Conservation (phyloP, 2,329 filamentous ascomycete genomes). For the Ophiocordyceps camponoti-saundersi region DNA sequence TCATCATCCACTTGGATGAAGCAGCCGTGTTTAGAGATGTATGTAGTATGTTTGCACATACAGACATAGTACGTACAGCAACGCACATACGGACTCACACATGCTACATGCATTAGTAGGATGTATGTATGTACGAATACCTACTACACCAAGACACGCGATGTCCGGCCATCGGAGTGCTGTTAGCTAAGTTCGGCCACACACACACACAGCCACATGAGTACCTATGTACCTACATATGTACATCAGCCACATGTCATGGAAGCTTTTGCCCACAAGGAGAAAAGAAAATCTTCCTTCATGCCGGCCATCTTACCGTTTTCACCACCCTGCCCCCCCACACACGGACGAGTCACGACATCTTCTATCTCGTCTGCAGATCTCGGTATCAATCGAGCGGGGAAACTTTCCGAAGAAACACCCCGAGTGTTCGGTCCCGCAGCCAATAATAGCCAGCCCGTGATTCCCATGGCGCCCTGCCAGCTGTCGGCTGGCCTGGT, state of each 20-base stretch:
- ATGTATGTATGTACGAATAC: too few relatives aligned
- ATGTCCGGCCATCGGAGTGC: too few relatives aligned
- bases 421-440: background rate
- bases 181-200: background rate
- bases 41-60: background rate
- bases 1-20: too few relatives aligned
- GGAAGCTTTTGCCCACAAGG: background rate
- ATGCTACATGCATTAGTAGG: too few relatives aligned
- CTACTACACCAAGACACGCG: too few relatives aligned
- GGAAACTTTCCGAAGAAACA: background rate
- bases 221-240: too few relatives aligned
- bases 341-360: background rate
- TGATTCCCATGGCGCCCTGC: background rate
- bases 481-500: background rate
- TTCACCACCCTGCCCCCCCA: too few relatives aligned
- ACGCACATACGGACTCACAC: too few relatives aligned
- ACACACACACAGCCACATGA: background rate
- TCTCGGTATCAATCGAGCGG: background rate
- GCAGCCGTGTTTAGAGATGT: too few relatives aligned
- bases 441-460: background rate
- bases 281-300: background rate
- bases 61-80: background rate
- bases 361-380: background rate
- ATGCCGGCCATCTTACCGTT: too few relatives aligned
- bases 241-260: background rate